Evolutionary conservation across 2,329 filamentous ascomycete genomes (phyloP), one percentile per base, ranked within the genome.

Genomic region (Arthroderma sp.): DNA sequence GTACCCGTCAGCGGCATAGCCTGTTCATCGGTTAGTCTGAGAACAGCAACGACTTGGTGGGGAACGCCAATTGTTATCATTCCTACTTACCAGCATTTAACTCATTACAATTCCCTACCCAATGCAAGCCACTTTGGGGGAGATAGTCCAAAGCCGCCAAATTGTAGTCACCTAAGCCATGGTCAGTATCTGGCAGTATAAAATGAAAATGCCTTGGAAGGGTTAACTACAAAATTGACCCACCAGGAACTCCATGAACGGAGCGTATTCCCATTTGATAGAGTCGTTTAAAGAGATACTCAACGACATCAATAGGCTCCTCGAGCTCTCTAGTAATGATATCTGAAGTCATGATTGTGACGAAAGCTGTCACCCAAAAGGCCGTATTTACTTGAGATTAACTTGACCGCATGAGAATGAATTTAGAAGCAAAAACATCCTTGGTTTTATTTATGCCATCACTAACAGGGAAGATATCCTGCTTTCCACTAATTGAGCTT

Each of bases 1-100:
- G 66, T 89, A 89, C 25, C 85, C 86, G 70, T 89, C 86, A 19
- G 86, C 84, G 31, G 86, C 85, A 66, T 88, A 88, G 25, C 82
- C 85, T 71, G 81, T 66, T 25, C 49, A 33, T 25, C 54, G n/a
- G 6, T 51, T 38, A 38, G 41, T 52, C 59, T 65, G 58, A 59
- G 63, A 38, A 13, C 28, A 11, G 17, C 9, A 33, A 31, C n/a
- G 25, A 21, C 15, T n/a, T 38, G 13, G 7, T 35, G 54, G n/a
- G 31, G 3, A 44, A 17, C 44, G 23, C 0, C 41, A 58, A 13
- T 23, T 5, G 4, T 28, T 28, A 59, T 59, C 35, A 31, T n/a
- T 67, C 76, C 70, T n/a, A n/a, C n/a, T n/a, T 65, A 82, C 83
- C 82, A 49, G 85, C 85, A 67, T 88, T 88, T 59, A 88, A 77